Conservation (phyloP, 2,329 filamentous ascomycete species). For the Teratosphaeria viscida region DNA sequence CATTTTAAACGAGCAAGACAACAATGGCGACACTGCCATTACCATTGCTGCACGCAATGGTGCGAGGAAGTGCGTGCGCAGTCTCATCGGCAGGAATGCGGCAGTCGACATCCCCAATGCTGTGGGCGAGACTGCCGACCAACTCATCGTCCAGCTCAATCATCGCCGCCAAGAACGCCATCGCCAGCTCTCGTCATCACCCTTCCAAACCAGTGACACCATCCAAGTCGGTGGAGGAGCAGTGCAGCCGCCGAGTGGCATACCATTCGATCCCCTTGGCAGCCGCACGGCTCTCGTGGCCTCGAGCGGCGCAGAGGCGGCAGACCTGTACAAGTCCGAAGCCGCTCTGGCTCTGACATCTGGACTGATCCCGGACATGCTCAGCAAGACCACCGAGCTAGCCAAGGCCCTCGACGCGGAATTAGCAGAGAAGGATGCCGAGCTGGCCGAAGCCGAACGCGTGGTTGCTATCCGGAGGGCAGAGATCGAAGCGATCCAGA, state of each 20-base stretch:
- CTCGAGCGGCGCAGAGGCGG: constrained; percentile 7
- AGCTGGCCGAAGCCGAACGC: constrained; percentile 36
- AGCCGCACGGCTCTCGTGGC: constrained; percentile 6
- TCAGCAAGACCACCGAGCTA: constrained; percentile 33
- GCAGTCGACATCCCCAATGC: constrained; percentile 73
- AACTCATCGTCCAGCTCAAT: constrained; percentile 67
- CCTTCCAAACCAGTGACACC: constrained; percentile 26
- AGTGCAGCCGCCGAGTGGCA: constrained; percentile 15
- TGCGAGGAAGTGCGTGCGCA: constrained; percentile 63
- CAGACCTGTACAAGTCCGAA: constrained; percentile 30
- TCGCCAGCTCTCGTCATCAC: constrained; percentile 63
- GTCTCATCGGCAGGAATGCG: constrained; percentile 65
- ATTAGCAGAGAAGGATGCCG: constrained; percentile 58
- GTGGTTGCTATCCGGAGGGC: constrained; percentile 50
- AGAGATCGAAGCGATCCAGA: constrained; percentile 52
- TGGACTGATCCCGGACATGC: constrained; percentile 49
- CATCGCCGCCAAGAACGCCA: constrained; percentile 51
- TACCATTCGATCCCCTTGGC: constrained; percentile 18
- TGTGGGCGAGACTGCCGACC: constrained; percentile 72
- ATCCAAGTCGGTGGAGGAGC: constrained; percentile 14
- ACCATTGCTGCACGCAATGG: constrained; percentile 77
- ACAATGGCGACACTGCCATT: constrained; percentile 83
- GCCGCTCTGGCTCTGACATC: constrained; percentile 50
- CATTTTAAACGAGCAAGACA: constrained; percentile 72
- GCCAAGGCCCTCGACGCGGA: constrained; percentile 57